Conservation (phyloP, 176 grass and related monocot genomes). For the Hordeum vulgare region MorexV3_pseudomolecules_assembly NC_058520.1:89090442-89090941, state of each 20-base stretch:
- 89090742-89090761: constrained; percentile 62
- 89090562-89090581: constrained; percentile 63
- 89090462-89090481: constrained; percentile 60
- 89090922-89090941: constrained; percentile 19
- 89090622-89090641: constrained; percentile 91
- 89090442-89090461: constrained; percentile 81
- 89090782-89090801: constrained; percentile 57
- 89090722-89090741: constrained; percentile 77
- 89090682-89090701: constrained; percentile 48
- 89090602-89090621: constrained; percentile 71
- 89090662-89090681: constrained; percentile 26
- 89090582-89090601: constrained; percentile 64
- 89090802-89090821: constrained; percentile 91
- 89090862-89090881: constrained; percentile 65
- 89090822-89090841: constrained; percentile 79
- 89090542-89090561: constrained; percentile 82
- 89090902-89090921: constrained; percentile 43
- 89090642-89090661: constrained; percentile 86
- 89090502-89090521: constrained; percentile 44
- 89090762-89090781: constrained; percentile 85
- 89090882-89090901: constrained; percentile 46
- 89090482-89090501: constrained; percentile 37
- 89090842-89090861: constrained; percentile 59
- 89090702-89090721: constrained; percentile 48
- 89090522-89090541: constrained; percentile 60